These are phyloP conservation scores for Nitzschia sp. DNA, from an alignment of 108 stramenopile species.

Conservation along the genomic window DNA sequence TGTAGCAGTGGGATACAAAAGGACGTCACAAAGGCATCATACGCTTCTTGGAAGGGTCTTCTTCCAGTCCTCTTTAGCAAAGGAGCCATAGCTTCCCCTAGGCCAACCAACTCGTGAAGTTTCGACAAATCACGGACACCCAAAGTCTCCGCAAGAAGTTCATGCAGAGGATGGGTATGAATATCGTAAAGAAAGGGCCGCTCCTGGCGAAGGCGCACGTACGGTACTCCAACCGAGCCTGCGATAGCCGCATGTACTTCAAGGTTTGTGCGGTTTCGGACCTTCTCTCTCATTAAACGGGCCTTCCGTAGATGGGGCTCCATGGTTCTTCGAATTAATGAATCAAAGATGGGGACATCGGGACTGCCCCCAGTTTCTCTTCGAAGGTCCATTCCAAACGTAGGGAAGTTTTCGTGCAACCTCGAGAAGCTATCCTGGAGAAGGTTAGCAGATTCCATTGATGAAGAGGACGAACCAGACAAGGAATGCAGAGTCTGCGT, in stretches of 20 bases:
- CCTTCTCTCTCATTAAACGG: slow-evolving; percentile 27
- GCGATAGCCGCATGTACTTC: slow-evolving; percentile 46
- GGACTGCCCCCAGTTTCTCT: slow-evolving; percentile 11
- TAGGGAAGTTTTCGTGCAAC: slow-evolving; percentile 19
- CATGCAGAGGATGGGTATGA: slow-evolving; percentile 61
- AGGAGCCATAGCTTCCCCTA: slow-evolving; percentile 40
- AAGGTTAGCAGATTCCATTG: slow-evolving; percentile 1
- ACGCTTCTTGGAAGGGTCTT: slow-evolving; percentile 57
- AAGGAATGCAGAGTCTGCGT: slow-evolving; percentile 11
- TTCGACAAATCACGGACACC: slow-evolving; percentile 53
- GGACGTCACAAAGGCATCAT: slow-evolving; percentile 70
- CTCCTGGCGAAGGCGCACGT: slow-evolving; percentile 56
- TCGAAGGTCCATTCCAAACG: slow-evolving; percentile 30
- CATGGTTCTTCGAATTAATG: slow-evolving; percentile 21
- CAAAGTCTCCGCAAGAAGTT: slow-evolving; percentile 57
- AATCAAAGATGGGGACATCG: slow-evolving; percentile 29
- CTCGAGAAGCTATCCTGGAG: not conserved
- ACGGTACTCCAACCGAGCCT: slow-evolving; percentile 66
- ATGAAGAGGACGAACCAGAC: slow-evolving; percentile 9
- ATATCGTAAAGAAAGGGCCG: slow-evolving; percentile 67
- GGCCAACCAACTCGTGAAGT: slow-evolving; percentile 49
- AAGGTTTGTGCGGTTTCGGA: not conserved
- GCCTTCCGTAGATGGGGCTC: slow-evolving; percentile 41
- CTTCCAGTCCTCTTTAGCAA: slow-evolving; percentile 41
- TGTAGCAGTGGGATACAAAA: slow-evolving; percentile 76